Evolutionary conservation across 768 basidiomycete species (phyloP), one percentile per base, ranked within the genome.

Genomic region (Russula virescens): DNA sequence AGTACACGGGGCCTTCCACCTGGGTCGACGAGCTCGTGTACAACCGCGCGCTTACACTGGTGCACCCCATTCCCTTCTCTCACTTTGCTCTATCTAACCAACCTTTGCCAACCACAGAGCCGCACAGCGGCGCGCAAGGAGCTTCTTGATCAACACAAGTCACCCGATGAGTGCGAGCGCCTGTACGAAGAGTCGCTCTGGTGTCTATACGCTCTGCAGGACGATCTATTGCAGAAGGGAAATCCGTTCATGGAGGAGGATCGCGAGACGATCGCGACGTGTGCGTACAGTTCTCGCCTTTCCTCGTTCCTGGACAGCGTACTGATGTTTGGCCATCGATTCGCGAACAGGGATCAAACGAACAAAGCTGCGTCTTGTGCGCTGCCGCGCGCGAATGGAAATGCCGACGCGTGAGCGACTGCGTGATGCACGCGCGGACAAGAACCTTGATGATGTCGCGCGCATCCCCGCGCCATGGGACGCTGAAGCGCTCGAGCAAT

Each of bases 131-230:
- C 96, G 1, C 81, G 89, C 50, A 93, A 94, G 69, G 96, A 98
- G 70, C 80, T 98, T 0, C 76, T 91, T 13, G 91, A 93, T 70
- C 83, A 89, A 70, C 87, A 86, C 43, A 79, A 79, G 48, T 82
- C 82, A 31, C 86, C 89, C 0, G 83, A 89, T 66, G 89, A 92
- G 70, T 95, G 94, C 72, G 93, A 97, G 78, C 89, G 88, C 72
- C 78, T 96, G 42, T 99, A 98, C 74, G 95, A 98, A 70, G 93
- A 93, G 69, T 92, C 93, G 0, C 73, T 98, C 9, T 97, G 94
- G 93, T 90, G 94, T 71, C 79, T 98, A 34, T 91, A 94, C 66
- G 89, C 94, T 0, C 79, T 98, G 9, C 88, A 94, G 71, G 97
- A 98, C 71, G 90, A 96, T 69, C 78, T 93, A 1, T 71, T 89